A percentile compares a stretch with the other conserved stretches of the same genome.
phyloP scores from a whole-genome alignment of 345 rosid genomes.

The Aquilaria yunnanensis region DNA sequence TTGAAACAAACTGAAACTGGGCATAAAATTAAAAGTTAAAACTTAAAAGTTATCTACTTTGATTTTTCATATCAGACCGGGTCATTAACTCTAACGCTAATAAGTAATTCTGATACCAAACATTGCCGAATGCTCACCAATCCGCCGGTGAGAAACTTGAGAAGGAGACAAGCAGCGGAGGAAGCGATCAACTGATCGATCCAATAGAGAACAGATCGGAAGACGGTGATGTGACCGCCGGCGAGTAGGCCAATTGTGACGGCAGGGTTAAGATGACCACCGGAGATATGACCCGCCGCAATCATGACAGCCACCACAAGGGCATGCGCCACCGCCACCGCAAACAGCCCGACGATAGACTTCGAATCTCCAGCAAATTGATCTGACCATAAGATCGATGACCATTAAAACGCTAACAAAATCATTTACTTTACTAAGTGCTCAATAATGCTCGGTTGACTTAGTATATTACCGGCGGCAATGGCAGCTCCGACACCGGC shows the following conservation, averaged over 20 bases:
- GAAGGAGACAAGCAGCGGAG: constrained; percentile 70
- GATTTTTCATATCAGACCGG: no score
- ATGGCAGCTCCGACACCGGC: constrained; percentile 83
- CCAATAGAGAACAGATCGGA: constrained; percentile 71
- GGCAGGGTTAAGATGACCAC: constrained; percentile 91
- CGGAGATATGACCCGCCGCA: constrained; percentile 84
- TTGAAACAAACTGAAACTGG: not conserved
- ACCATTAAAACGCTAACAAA: not conserved
- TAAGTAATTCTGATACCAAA: not conserved
- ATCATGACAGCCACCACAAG: constrained; percentile 84
- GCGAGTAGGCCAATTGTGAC: constrained; percentile 77
- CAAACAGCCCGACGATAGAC: constrained; percentile 48
- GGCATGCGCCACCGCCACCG: constrained; percentile 80
- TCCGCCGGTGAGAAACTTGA: constrained; percentile 84
- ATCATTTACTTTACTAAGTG: not conserved
- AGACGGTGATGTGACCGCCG: constrained; percentile 73
- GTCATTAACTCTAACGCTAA: not conserved
- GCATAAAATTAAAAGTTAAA: not conserved
- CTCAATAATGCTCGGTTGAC: not conserved
- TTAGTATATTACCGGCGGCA: constrained; percentile 44
- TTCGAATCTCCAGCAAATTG: constrained; percentile 28
- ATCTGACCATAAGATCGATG: constrained; percentile 26
- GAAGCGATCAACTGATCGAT: constrained; percentile 74
- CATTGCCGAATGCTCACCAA: constrained; percentile 28
- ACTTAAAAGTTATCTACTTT: no score